phyloP scores from a whole-genome alignment of 495 filamentous ascomycete genomes.

The Poronia punctata region DNA sequence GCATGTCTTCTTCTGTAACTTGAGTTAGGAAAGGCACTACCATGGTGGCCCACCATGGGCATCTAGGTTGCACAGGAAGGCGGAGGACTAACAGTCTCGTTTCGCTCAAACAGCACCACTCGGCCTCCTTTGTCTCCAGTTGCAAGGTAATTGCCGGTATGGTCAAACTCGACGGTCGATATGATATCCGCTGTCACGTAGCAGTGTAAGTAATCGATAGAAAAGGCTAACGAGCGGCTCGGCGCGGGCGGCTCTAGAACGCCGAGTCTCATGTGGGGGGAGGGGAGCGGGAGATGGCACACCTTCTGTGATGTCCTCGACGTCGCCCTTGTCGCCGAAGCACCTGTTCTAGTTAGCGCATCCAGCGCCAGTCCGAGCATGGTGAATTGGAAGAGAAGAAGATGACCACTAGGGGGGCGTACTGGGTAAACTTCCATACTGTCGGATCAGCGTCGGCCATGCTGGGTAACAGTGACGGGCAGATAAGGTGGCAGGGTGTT shows the following conservation, averaged over 20 bases:
- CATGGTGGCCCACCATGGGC: not conserved
- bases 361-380: not conserved
- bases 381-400: not conserved
- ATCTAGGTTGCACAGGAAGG: not conserved
- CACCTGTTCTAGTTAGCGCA: slow-evolving; percentile 53
- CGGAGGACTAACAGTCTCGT: slow-evolving; percentile 72
- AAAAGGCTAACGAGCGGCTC: not conserved
- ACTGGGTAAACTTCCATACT: slow-evolving; percentile 99
- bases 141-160: slow-evolving; percentile 95
- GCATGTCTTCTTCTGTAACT: slow-evolving; percentile 96
- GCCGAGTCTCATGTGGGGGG: not conserved
- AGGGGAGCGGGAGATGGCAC: slow-evolving; percentile 5
- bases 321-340: slow-evolving; percentile 99
- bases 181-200: slow-evolving; percentile 82
- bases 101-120: slow-evolving; percentile 94
- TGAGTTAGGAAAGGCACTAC: slow-evolving; percentile 6
- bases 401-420: slow-evolving; percentile 35
- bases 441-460: slow-evolving; percentile 96
- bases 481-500: slow-evolving; percentile 6
- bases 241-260: not conserved
- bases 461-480: slow-evolving; percentile 34
- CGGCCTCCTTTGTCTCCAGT: slow-evolving; percentile 97
- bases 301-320: slow-evolving; percentile 99
- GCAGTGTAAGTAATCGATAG: slow-evolving; percentile 5
- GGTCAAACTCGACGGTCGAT: slow-evolving; percentile 98